phyloP scores from a whole-genome alignment of 805 yeast species.

The Yarrowia sp. region DNA sequence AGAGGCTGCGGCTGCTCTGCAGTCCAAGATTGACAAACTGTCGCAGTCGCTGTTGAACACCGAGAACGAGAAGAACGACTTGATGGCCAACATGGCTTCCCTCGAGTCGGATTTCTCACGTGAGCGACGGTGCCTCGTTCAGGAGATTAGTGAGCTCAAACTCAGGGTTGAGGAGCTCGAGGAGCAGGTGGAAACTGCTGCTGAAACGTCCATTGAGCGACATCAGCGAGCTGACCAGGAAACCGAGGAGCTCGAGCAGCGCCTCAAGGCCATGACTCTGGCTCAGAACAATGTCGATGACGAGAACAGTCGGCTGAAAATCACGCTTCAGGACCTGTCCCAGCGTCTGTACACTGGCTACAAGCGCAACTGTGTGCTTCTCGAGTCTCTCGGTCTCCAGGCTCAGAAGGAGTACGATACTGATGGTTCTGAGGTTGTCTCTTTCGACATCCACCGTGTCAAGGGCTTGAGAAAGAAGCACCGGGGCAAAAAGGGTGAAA shows the following conservation, averaged over 20 bases:
- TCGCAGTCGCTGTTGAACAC: constrained; percentile 30
- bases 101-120: constrained; percentile 64
- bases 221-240: constrained; percentile 42
- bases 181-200: constrained; percentile 53
- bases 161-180: constrained; percentile 59
- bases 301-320: constrained; percentile 41
- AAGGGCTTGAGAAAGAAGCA: constrained; percentile 59
- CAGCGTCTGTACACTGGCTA: constrained; percentile 51
- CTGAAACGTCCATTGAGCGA: constrained; percentile 40
- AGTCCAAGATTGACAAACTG: constrained; percentile 1
- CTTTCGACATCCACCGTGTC: constrained; percentile 62
- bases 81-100: constrained; percentile 70
- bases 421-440: constrained; percentile 54
- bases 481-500: constrained; percentile 17
- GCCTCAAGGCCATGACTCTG: constrained; percentile 47
- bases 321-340: constrained; percentile 53
- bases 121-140: constrained; percentile 60
- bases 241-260: constrained; percentile 55
- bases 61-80: constrained; percentile 62
- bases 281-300: constrained; percentile 45
- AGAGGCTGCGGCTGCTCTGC: constrained; percentile 14
- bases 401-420: constrained; percentile 48
- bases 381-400: constrained; percentile 76
- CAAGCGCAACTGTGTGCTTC: constrained; percentile 58
- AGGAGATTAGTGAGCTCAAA: constrained; percentile 59